Conservation (phyloP, 805 yeast species). For the Dipodascopsis uninucleata region DNA sequence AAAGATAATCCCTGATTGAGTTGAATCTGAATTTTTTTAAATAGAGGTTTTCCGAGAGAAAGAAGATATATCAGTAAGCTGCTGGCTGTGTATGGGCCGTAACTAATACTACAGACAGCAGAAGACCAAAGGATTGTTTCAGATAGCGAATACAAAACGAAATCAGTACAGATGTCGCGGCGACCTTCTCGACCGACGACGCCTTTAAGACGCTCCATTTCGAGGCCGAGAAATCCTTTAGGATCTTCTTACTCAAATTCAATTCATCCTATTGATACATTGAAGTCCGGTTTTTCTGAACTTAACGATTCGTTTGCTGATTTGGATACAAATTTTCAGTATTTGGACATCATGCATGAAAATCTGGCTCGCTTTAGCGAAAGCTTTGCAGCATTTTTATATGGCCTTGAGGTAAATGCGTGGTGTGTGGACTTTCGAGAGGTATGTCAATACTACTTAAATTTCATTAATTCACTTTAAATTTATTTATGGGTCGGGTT, state of each 20-base stretch:
- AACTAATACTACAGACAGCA: too few relatives aligned
- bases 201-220: slow-evolving; percentile 25
- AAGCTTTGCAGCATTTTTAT: slow-evolving; percentile 68
- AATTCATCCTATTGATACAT: slow-evolving; percentile 22
- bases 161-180: slow-evolving; percentile 20
- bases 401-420: slow-evolving; percentile 79
- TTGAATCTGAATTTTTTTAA: too few relatives aligned
- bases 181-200: slow-evolving; percentile 28
- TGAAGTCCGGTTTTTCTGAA: slow-evolving; percentile 31
- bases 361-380: slow-evolving; percentile 68
- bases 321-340: slow-evolving; percentile 56
- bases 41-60: too few relatives aligned
- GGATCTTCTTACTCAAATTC: slow-evolving; percentile 1
- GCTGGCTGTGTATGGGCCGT: too few relatives aligned
- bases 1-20: too few relatives aligned
- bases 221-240: slow-evolving; percentile 13
- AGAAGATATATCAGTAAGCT: too few relatives aligned
- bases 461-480: background rate
- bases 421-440: slow-evolving; percentile 74
- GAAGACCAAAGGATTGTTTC: too few relatives aligned
- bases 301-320: slow-evolving; percentile 40
- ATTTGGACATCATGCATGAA: slow-evolving; percentile 57
- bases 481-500: too few relatives aligned
- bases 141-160: too few relatives aligned
- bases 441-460: slow-evolving; percentile 6